Percentiles rank a stretch among this genome's conserved stretches.
These are phyloP conservation scores for Neonectria faginata DNA, from an alignment of 2,329 filamentous ascomycete species.

Conservation along the genomic window DNA sequence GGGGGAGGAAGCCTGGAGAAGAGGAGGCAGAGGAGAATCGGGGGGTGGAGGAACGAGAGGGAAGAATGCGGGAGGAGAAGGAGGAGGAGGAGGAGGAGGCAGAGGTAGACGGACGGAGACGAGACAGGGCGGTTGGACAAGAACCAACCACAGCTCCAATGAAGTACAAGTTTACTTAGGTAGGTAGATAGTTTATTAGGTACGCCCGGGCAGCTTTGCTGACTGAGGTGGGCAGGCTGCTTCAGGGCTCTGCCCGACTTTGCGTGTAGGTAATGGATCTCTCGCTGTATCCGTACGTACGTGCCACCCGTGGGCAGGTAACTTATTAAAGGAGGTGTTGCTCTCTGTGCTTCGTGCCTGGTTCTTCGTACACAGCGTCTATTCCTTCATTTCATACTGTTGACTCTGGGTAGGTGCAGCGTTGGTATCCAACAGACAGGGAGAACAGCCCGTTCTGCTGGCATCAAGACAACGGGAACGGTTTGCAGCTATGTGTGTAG, in stretches of 20 bases:
- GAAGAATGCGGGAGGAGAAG: constrained; percentile 37
- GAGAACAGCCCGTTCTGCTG: neutral
- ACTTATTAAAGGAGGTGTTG: neutral
- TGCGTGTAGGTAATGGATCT: neutral
- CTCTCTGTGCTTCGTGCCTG: neutral
- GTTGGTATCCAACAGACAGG: no score
- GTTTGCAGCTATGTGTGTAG: neutral
- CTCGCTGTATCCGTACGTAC: no score
- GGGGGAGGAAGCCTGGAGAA: constrained; percentile 42
- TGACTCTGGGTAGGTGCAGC: neutral
- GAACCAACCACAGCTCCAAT: neutral
- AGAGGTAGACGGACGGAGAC: constrained; percentile 24
- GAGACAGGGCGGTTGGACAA: constrained; percentile 27
- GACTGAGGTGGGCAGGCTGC: neutral
- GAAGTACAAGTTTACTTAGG: neutral
- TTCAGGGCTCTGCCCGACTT: constrained; percentile 2
- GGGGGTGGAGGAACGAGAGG: constrained; percentile 38
- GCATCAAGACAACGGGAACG: neutral
- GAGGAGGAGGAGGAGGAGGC: no score
- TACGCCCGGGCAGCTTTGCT: neutral
- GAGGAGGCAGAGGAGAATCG: constrained; percentile 42
- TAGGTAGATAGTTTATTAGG: no score
- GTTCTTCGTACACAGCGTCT: neutral
- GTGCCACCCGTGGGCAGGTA: no score
- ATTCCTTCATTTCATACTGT: neutral